Percentiles rank a stretch among this genome's conserved stretches.
These are phyloP conservation scores for Diaporthe velutina DNA, from an alignment of 2,329 filamentous ascomycete species.

Conservation along the genomic window DNA sequence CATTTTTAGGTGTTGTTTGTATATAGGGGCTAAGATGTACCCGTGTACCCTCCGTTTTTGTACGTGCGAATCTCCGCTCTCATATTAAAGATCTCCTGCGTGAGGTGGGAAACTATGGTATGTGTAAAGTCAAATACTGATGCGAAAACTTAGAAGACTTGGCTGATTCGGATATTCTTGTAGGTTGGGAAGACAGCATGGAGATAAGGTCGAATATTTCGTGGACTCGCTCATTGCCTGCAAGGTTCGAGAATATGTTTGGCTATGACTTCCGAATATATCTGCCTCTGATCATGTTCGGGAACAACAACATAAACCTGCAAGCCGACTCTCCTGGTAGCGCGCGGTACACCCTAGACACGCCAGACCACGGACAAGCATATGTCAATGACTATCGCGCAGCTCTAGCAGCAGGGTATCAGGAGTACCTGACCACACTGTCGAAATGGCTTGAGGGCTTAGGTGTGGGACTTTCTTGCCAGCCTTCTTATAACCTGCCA, in stretches of 20 bases:
- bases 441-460: constrained; percentile 49
- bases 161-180: neutral
- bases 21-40: no score
- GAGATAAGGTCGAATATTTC: constrained; percentile 50
- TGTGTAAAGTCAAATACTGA: neutral
- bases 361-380: neutral
- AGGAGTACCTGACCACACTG: constrained; percentile 18
- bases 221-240: constrained; percentile 51
- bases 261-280: constrained; percentile 51
- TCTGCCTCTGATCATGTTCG: constrained; percentile 48
- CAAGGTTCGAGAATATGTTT: constrained; percentile 47
- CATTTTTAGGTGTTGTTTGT: no score
- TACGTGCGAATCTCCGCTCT: no score
- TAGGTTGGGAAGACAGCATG: constrained; percentile 49
- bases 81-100: neutral
- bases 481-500: constrained; percentile 56
- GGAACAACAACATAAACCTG: neutral
- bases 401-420: neutral
- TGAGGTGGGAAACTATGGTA: neutral
- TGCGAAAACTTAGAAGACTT: neutral
- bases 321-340: neutral
- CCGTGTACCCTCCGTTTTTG: no score
- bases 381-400: constrained; percentile 10
- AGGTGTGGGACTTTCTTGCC: constrained; percentile 52
- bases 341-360: neutral